These are phyloP conservation scores for Musa balbisiana DNA, from an alignment of 202 grass and related monocot genomes.

Conservation along the genomic window DNA sequence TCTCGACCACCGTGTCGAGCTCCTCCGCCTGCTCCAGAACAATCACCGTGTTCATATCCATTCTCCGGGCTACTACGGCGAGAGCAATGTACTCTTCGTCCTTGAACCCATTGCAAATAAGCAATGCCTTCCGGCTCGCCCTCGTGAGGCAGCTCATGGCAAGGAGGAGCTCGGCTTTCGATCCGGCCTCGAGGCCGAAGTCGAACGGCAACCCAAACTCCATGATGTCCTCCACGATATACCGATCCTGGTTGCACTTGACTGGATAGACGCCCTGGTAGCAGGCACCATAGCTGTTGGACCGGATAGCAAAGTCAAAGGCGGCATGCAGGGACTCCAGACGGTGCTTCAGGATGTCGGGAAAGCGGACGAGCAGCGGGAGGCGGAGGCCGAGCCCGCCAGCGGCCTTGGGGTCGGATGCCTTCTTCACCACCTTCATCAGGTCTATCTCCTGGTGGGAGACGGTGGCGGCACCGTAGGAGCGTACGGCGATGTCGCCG, in stretches of 20 bases:
- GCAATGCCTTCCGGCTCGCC: constrained; percentile 63
- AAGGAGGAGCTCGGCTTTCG: constrained; percentile 89
- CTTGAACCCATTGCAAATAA: constrained; percentile 96
- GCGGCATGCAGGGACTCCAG: constrained; percentile 66
- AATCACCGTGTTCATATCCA: constrained; percentile 67
- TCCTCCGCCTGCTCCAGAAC: constrained; percentile 97
- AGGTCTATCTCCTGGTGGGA: constrained; percentile 82
- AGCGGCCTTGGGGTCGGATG: constrained; percentile 19
- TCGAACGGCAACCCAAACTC: constrained; percentile 74
- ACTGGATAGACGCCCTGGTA: constrained; percentile 98
- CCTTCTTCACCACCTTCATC: constrained; percentile 78
- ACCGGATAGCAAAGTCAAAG: constrained; percentile 60
- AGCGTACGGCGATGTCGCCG: constrained; percentile 68
- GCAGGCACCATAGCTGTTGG: constrained; percentile 44
- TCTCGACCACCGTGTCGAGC: constrained; percentile 74
- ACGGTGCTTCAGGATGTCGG: constrained; percentile 82
- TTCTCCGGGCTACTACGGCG: constrained; percentile 58
- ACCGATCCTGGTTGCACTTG: constrained; percentile 96
- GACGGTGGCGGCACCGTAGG: constrained; percentile 55
- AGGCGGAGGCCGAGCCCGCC: constrained; percentile 71
- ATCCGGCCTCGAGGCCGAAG: constrained; percentile 89
- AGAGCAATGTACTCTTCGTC: constrained; percentile 74
- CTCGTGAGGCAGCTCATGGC: constrained; percentile 74
- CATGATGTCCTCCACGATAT: constrained; percentile 81
- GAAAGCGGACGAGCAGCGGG: constrained; percentile 64